Evolutionary conservation across 2,329 filamentous ascomycete species (phyloP).

Genomic region (Colletotrichum echinochloae): DNA sequence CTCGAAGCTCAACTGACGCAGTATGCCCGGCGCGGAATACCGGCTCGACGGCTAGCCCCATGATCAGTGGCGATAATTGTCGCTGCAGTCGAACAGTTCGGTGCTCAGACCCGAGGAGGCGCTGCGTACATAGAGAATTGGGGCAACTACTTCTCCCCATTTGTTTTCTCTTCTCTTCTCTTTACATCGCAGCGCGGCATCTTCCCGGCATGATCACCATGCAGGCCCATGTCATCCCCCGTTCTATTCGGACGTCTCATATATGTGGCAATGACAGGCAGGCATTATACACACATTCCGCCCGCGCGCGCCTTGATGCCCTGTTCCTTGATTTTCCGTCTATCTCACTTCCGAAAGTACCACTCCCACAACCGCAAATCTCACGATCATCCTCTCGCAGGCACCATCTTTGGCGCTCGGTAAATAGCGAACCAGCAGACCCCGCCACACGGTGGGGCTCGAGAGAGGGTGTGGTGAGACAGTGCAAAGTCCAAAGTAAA

Average conservation of each 20-base stretch:
- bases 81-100: background rate
- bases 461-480: background rate
- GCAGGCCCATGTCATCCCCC: constrained; percentile 11
- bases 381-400: background rate
- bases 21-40: background rate
- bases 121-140: background rate
- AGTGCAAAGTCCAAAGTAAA: background rate
- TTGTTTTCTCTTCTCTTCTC: constrained; percentile 9
- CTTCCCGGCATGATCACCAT: constrained; percentile 27
- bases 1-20: background rate
- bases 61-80: constrained; percentile 4
- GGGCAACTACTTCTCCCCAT: background rate
- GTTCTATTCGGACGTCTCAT: background rate
- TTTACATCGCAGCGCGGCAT: constrained; percentile 22
- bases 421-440: constrained; percentile 2
- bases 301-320: constrained; percentile 19
- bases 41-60: background rate
- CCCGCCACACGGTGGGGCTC: background rate
- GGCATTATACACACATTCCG: constrained; percentile 3
- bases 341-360: background rate
- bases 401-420: background rate
- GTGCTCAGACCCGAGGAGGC: background rate
- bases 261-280: background rate
- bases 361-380: background rate
- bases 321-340: background rate